A percentile compares a stretch with the other conserved stretches of the same genome.
Conservation (phyloP, 2,329 filamentous ascomycete species). For the Aspergillus nomiae region DNA sequence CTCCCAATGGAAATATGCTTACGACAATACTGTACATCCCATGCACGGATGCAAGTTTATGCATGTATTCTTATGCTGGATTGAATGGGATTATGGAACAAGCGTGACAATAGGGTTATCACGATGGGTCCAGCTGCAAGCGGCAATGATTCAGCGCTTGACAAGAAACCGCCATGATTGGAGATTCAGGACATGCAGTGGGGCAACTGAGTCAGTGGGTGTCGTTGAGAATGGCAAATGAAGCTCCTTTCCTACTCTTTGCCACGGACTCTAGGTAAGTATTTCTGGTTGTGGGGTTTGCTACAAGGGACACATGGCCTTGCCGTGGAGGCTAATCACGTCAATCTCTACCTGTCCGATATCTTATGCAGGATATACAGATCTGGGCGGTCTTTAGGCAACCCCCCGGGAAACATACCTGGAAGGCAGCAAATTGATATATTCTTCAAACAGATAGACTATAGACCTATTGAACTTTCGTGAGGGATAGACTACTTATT, state of each 20-base stretch:
- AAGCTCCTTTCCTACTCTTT: background rate
- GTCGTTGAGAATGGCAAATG: background rate
- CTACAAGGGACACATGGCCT: background rate
- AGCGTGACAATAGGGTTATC: background rate
- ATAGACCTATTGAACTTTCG: background rate
- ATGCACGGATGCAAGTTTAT: background rate
- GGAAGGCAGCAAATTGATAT: background rate
- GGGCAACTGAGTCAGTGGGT: background rate
- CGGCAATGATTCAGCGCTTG: background rate
- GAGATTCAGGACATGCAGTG: background rate
- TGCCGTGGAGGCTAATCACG: background rate
- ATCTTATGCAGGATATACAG: background rate
- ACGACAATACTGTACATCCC: background rate
- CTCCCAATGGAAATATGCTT: background rate
- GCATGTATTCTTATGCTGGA: background rate
- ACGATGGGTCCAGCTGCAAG: background rate
- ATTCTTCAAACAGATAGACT: background rate
- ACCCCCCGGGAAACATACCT: background rate
- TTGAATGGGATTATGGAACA: background rate
- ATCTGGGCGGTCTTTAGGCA: background rate
- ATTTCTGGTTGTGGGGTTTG: background rate
- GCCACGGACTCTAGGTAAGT: background rate
- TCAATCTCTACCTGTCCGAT: background rate
- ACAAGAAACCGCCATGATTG: background rate
- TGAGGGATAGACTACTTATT: background rate